Percentiles rank a stretch among this genome's conserved stretches.
Conservation (phyloP, 2,329 filamentous ascomycete species). For the Claviceps quebecensis region DNA sequence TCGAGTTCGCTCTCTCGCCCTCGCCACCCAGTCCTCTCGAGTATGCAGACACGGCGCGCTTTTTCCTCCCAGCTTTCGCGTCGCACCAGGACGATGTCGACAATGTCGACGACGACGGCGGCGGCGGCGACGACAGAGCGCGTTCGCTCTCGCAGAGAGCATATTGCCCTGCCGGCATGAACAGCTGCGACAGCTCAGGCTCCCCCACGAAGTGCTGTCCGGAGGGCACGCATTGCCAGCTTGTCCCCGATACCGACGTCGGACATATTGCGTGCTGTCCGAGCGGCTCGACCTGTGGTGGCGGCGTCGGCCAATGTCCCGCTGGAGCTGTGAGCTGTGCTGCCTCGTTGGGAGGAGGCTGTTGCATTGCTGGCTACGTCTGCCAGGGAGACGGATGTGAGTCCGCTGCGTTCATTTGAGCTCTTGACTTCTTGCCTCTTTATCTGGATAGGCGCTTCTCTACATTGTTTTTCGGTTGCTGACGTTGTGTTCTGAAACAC, state of each 20-base stretch:
- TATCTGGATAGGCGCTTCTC: neutral
- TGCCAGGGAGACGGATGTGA: slow-evolving; percentile 60
- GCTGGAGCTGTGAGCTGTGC: slow-evolving; percentile 51
- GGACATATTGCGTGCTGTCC: slow-evolving; percentile 67
- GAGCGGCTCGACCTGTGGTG: slow-evolving; percentile 46
- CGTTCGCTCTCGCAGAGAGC: slow-evolving; percentile 26
- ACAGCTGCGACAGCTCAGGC: slow-evolving; percentile 48
- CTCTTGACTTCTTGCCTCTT: no score
- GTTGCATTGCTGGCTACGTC: slow-evolving; percentile 57
- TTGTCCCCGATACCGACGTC: slow-evolving; percentile 45
- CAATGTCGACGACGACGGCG: no score
- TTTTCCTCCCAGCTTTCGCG: slow-evolving; percentile 35
- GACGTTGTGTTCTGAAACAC: neutral
- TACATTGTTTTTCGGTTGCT: no score
- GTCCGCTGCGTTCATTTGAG: slow-evolving; percentile 14
- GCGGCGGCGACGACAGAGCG: slow-evolving; percentile 6
- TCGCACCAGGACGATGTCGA: slow-evolving; percentile 24
- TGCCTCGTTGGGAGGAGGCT: slow-evolving; percentile 53
- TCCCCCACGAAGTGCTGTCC: slow-evolving; percentile 61
- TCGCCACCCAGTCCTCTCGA: slow-evolving; percentile 11
- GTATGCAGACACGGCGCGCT: slow-evolving; percentile 10
- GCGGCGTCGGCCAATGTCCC: slow-evolving; percentile 47
- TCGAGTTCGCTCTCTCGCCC: slow-evolving; percentile 28
- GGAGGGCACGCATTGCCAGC: slow-evolving; percentile 50
- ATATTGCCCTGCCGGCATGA: slow-evolving; percentile 55